These are phyloP conservation scores for Centrapalus pauciflorus DNA, from an alignment of 129 eudicot genomes.

Conservation along the genomic window DNA sequence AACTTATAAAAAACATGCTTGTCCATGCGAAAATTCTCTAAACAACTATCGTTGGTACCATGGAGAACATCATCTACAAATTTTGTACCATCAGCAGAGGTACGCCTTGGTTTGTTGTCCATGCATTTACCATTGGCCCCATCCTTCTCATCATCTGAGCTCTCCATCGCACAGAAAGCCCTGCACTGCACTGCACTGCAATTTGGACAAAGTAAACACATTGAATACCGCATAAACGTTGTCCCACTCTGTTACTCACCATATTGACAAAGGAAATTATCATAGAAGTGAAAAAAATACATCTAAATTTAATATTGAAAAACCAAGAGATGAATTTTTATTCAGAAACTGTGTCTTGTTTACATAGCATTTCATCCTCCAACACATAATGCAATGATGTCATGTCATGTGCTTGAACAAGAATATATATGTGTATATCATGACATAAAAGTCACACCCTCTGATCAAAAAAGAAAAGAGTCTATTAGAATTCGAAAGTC, in stretches of 20 bases:
- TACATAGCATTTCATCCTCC: too few species aligned
- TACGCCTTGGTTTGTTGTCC: constrained; percentile 19
- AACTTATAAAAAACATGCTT: constrained; percentile 48
- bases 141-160: constrained; percentile 48
- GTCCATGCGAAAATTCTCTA: constrained; percentile 62
- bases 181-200: constrained; percentile 13
- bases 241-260: not conserved
- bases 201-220: not conserved
- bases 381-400: not conserved
- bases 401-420: not conserved
- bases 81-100: constrained; percentile 26
- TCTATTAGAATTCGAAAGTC: not conserved
- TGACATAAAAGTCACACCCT: not conserved
- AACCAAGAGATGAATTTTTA: too few species aligned
- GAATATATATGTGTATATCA: too few species aligned
- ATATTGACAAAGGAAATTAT: not conserved
- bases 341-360: too few species aligned
- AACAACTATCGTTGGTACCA: constrained; percentile 41
- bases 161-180: constrained; percentile 35
- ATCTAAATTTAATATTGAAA: not conserved
- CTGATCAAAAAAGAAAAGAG: not conserved
- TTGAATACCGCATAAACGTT: not conserved
- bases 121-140: constrained; percentile 17
- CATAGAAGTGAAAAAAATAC: not conserved
- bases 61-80: constrained; percentile 50